Evolutionary conservation across 2,329 filamentous ascomycete genomes (phyloP).

Genomic region (Beauveria rudraprayagi): DNA sequence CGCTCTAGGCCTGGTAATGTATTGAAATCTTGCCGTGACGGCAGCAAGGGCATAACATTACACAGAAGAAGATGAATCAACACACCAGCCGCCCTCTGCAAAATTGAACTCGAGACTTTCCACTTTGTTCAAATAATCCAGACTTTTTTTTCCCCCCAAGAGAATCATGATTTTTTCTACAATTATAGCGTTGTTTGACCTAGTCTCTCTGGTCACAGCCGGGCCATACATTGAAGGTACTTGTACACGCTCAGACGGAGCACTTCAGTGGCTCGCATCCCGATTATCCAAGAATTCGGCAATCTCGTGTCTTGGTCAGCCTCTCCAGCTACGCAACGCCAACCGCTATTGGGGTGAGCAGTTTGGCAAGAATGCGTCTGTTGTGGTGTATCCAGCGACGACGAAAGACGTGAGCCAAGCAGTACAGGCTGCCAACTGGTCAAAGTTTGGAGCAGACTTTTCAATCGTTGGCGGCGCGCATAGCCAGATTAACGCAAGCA

Average conservation of each 20-base stretch:
- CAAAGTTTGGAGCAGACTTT: constrained; percentile 3
- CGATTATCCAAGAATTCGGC: constrained; percentile 2
- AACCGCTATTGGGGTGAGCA: constrained; percentile 13
- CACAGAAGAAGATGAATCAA: too few relatives aligned
- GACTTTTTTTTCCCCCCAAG: neutral
- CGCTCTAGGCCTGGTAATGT: too few relatives aligned
- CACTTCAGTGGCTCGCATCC: constrained; percentile 6
- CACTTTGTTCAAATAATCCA: too few relatives aligned
- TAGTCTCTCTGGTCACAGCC: neutral
- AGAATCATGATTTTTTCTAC: neutral
- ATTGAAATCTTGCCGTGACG: too few relatives aligned
- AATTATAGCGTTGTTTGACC: neutral
- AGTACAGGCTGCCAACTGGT: constrained; percentile 7
- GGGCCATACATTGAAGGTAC: neutral
- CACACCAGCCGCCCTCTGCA: too few relatives aligned
- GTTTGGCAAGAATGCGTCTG: constrained; percentile 12
- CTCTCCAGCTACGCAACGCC: constrained; percentile 10
- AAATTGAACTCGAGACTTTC: too few relatives aligned
- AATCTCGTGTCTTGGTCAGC: constrained; percentile 10
- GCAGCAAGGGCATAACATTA: too few relatives aligned
- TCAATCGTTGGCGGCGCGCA: constrained; percentile 11
- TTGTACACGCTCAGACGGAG: constrained; percentile 1
- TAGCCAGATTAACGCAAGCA: constrained; percentile 7
- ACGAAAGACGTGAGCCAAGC: constrained; percentile 10
- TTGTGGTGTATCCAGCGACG: constrained; percentile 10